A percentile compares a stretch with the other conserved stretches of the same genome.
phyloP scores from a whole-genome alignment of 306 rosid genomes.

The Lupinus albus region DNA sequence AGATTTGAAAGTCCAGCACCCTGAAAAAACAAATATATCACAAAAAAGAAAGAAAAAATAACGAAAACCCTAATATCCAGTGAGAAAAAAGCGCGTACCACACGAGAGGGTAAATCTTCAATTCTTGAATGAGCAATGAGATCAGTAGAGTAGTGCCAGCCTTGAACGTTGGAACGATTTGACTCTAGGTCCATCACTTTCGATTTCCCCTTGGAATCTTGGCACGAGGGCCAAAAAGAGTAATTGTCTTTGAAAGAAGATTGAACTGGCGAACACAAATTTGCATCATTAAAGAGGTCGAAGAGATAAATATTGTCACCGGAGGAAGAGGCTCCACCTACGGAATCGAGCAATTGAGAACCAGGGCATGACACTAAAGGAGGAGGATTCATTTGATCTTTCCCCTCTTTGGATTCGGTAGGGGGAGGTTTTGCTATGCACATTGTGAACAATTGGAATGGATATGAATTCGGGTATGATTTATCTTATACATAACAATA shows the following conservation, averaged over 20 bases:
- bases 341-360: not conserved
- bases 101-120: constrained; percentile 4
- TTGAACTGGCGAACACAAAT: constrained; percentile 1
- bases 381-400: too few species aligned
- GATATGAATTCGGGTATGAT: too few species aligned
- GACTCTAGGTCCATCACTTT: not conserved
- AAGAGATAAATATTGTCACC: not conserved
- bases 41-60: not conserved
- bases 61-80: not conserved
- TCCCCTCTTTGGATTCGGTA: not conserved
- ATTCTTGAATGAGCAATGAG: not conserved
- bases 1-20: constrained; percentile 85
- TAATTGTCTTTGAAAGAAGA: too few species aligned
- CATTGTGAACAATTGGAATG: too few species aligned
- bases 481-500: too few species aligned
- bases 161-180: not conserved
- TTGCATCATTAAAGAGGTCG: not conserved
- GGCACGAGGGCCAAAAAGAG: constrained; percentile 28
- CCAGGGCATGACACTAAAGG: constrained; percentile 16
- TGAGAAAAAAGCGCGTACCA: not conserved
- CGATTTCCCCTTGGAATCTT: constrained; percentile 32
- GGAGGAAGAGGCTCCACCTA: not conserved
- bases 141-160: not conserved
- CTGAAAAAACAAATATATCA: constrained; percentile 46
- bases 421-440: not conserved